A percentile compares a stretch with the other conserved stretches of the same genome.
Evolutionary conservation across 2,329 filamentous ascomycete genomes (phyloP).

Genomic region (Colletotrichum zoysiae): DNA sequence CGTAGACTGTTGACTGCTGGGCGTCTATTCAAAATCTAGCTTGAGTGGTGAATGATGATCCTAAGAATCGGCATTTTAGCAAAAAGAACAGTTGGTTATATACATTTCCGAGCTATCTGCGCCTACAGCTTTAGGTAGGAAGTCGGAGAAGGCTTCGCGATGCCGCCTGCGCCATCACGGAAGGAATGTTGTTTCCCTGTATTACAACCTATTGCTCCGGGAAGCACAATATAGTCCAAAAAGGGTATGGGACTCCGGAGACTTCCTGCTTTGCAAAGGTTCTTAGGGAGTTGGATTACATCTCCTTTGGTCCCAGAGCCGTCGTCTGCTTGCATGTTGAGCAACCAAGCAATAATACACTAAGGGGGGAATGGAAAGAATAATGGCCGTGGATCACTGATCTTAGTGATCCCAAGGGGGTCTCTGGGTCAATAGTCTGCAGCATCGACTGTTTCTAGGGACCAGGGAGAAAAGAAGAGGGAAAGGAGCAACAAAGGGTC

Average conservation of each 20-base stretch:
- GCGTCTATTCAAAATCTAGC: background rate
- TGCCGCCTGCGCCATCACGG: background rate
- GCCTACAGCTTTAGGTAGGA: background rate
- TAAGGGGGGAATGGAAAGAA: background rate
- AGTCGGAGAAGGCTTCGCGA: background rate
- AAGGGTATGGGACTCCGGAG: constrained; percentile 3
- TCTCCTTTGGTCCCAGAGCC: background rate
- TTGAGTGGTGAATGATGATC: background rate
- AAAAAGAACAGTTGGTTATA: constrained; percentile 18
- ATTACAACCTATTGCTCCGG: constrained; percentile 33
- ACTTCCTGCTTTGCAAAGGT: background rate
- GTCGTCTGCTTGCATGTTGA: constrained; percentile 4
- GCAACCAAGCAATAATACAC: background rate
- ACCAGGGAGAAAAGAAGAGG: constrained; percentile 30
- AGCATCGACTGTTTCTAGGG: constrained; percentile 21
- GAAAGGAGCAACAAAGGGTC: background rate
- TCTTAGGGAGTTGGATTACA: constrained; percentile 21
- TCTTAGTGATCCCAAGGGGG: constrained; percentile 6
- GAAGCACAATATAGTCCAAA: constrained; percentile 5
- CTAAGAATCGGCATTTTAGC: background rate
- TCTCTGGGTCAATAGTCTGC: constrained; percentile 33
- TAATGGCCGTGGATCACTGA: background rate
- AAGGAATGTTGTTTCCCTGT: constrained; percentile 37
- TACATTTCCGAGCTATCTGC: background rate
- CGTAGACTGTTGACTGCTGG: background rate